Conservation (phyloP, 2,329 filamentous ascomycete species). For the Fusarium sp. region DNA sequence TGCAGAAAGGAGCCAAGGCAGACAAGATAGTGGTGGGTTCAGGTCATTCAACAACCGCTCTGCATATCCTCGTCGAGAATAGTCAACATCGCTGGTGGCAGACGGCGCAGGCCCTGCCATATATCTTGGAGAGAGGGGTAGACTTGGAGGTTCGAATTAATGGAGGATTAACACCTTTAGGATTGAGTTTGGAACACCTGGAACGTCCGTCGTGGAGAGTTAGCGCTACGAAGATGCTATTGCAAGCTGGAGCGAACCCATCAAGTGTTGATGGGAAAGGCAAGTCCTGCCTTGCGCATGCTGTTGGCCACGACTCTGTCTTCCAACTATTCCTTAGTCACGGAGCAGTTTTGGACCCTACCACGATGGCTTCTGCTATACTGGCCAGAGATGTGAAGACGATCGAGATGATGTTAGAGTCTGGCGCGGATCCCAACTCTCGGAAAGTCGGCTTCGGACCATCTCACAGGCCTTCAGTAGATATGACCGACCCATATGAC, state of each 20-base stretch:
- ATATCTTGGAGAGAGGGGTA: background rate
- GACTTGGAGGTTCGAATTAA: background rate
- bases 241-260: background rate
- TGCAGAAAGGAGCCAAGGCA: background rate
- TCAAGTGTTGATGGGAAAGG: background rate
- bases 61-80: background rate
- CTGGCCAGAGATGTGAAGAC: rapidly evolving
- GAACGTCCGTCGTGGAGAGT: rapidly evolving
- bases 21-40: background rate
- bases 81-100: background rate
- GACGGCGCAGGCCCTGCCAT: background rate
- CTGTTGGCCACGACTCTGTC: background rate
- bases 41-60: background rate
- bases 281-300: background rate
- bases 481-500: background rate
- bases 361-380: rapidly evolving
- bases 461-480: no score
- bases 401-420: background rate
- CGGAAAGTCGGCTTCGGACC: background rate
- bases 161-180: background rate
- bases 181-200: background rate
- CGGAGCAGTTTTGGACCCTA: background rate
- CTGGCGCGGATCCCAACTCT: background rate
- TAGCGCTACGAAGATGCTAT: background rate
- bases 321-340: background rate